Conservation (phyloP, 2,329 filamentous ascomycete species). For the Botrytis paeoniae region DNA sequence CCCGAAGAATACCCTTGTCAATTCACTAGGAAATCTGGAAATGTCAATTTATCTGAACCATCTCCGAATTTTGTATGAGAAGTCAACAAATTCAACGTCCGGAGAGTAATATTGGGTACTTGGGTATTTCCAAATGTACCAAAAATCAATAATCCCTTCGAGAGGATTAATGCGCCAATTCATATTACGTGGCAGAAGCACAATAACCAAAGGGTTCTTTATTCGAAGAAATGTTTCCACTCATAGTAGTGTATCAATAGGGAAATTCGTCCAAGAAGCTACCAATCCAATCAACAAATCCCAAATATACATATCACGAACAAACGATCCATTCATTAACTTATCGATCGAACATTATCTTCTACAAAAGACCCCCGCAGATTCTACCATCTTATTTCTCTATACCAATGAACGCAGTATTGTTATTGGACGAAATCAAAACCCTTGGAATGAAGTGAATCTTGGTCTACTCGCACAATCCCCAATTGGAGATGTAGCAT, state of each 20-base stretch:
- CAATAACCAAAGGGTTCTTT: not conserved
- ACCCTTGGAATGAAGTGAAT: conserved; percentile 92
- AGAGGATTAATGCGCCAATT: not conserved
- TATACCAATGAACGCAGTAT: conserved; percentile 87
- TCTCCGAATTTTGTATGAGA: not conserved
- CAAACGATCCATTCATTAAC: conserved; percentile 77
- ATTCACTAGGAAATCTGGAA: not conserved
- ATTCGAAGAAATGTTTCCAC: conserved; percentile 1
- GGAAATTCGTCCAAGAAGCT: conserved; percentile 25
- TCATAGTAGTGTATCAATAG: not conserved
- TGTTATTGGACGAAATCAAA: conserved; percentile 94
- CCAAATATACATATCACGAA: conserved; percentile 70
- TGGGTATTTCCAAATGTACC: not conserved
- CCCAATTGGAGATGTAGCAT: conserved; percentile 32
- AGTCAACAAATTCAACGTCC: not conserved
- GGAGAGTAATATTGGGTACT: not conserved
- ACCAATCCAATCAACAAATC: conserved; percentile 45
- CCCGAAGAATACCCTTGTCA: not conserved
- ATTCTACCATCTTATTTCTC: conserved; percentile 77
- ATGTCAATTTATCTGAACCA: not conserved
- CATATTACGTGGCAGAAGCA: not conserved
- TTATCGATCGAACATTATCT: conserved; percentile 92
- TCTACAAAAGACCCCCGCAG: conserved; percentile 66
- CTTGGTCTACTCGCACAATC: conserved; percentile 53
- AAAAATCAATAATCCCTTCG: conserved; percentile 7